Base-by-base conservation (phyloP, 352 stramenopile genomes). In the Pythium chondricola region DNA sequence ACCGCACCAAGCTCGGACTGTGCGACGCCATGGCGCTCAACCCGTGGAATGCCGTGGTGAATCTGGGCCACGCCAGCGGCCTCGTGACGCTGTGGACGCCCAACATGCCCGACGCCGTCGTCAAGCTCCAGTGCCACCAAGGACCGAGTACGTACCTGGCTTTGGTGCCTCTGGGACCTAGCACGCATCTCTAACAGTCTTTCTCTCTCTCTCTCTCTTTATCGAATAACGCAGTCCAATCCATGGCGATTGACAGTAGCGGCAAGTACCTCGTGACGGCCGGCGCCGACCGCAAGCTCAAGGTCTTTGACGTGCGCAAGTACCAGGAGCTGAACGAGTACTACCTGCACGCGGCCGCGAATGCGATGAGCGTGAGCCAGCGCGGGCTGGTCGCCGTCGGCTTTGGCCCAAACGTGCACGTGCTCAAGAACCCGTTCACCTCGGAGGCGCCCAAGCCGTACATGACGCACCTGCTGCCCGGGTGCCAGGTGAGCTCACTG, bases 81-180 rank as follows among this genome's bases (percentile, higher is more conserved):
- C 93, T 97, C 30, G 97, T 99, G n/a, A 98, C 95, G 18, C 74
- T 99, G 10, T 99, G 97, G 97, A 97, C 85, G 22, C 97, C 97
- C 6, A 95, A 95, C 57, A 97, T 85, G 84, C 54, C 67, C 21
- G 79, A 94, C 48, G 80, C 93, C 24, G 80, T 99, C 25, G 94
- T 98, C 38, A 98, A 98, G 65, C 96, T 99, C 72, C 83, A 99
- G 38, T 98, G 90, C 65, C 96, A 99, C 67, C 83, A 95, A 48
- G 95, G 94, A 54, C 87, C 95, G 4, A 85, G 98, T 74, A 95
- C 64, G 82, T 74, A 33, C 47, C 16, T 38, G 36, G 26, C 2
- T 33, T 17, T 25, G 8, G 43, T 46, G 1, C 13, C 49, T n/a
- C 43, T 16, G 62, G 33, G 16, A 27, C 4, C 21, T n/a, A n/a